Conservation (phyloP, 352 stramenopile species). For the Plasmopara muralis region DNA sequence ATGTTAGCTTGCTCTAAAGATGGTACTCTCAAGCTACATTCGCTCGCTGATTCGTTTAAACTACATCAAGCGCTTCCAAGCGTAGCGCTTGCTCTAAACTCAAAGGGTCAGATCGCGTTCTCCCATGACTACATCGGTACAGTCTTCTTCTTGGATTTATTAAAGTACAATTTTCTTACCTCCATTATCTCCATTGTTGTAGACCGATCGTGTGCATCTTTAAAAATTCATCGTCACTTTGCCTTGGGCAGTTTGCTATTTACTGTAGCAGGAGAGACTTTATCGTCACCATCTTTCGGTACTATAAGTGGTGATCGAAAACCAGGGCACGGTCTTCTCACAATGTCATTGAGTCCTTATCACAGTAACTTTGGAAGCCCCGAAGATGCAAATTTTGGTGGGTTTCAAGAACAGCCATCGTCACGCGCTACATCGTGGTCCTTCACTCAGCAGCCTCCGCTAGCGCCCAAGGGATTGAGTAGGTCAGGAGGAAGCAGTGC, state of each 20-base stretch:
- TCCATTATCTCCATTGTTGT: conserved; percentile 2
- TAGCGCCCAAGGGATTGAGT: conserved; percentile 27
- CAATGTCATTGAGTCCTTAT: conserved; percentile 23
- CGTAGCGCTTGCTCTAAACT: conserved; percentile 70
- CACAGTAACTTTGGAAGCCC: conserved; percentile 16
- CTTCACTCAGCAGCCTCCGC: conserved; percentile 30
- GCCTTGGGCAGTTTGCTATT: conserved; percentile 60
- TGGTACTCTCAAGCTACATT: conserved; percentile 80
- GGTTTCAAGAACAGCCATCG: conserved; percentile 14
- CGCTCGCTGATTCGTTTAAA: conserved; percentile 77
- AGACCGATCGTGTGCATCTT: conserved; percentile 78
- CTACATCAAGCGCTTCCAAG: conserved; percentile 71
- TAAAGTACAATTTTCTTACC: neutral
- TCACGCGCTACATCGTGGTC: conserved; percentile 22
- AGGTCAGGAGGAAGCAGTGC: conserved; percentile 17
- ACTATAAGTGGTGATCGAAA: conserved; percentile 20
- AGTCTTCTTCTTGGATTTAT: neutral
- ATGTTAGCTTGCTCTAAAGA: conserved; percentile 87
- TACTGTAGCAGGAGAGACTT: conserved; percentile 33
- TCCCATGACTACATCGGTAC: conserved; percentile 80
- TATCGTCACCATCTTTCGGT: conserved; percentile 16
- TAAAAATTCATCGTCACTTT: conserved; percentile 75
- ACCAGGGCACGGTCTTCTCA: conserved; percentile 10
- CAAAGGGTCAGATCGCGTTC: conserved; percentile 70
- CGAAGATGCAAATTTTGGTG: conserved; percentile 10